Conservation (phyloP, 257 asterid species). For the Solanum bukasovii region DNA sequence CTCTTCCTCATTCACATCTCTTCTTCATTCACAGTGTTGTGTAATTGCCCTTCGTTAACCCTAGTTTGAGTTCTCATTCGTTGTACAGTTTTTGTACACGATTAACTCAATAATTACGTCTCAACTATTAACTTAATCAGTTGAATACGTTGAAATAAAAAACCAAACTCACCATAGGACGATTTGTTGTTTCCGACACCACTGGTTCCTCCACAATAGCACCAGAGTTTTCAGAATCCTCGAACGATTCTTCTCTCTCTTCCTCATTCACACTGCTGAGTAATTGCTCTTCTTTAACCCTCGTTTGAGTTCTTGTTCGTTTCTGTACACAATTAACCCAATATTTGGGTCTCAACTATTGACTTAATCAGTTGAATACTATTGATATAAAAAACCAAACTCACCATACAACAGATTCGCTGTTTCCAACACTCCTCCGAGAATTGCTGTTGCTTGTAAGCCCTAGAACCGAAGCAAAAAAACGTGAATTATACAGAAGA, state of each 20-base stretch:
- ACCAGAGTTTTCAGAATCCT: constrained; percentile 27
- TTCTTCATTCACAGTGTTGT: too few species aligned
- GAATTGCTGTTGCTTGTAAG: neutral
- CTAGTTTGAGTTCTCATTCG: too few species aligned
- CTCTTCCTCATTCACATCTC: too few species aligned
- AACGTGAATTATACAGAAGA: neutral
- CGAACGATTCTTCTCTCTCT: constrained; percentile 69
- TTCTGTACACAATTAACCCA: constrained; percentile 29
- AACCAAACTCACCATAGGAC: too few species aligned
- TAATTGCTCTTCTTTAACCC: constrained; percentile 21
- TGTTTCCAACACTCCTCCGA: too few species aligned
- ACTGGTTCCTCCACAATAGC: too few species aligned
- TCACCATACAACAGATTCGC: constrained; percentile 59
- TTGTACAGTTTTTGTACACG: too few species aligned
- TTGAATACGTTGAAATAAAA: too few species aligned
- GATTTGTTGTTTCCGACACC: too few species aligned
- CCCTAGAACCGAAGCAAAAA: neutral
- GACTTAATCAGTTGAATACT: neutral
- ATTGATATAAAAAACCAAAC: constrained; percentile 1
- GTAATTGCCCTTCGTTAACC: too few species aligned
- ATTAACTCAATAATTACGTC: too few species aligned
- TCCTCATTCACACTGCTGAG: constrained; percentile 32
- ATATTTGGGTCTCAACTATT: constrained; percentile 9
- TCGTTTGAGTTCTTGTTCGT: constrained; percentile 67
- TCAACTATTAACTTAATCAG: too few species aligned